Percentiles rank a stretch among this genome's conserved stretches.
These are phyloP conservation scores for Aspergillus egyptiacus DNA, from an alignment of 495 filamentous ascomycete species.

Conservation along the genomic window DNA sequence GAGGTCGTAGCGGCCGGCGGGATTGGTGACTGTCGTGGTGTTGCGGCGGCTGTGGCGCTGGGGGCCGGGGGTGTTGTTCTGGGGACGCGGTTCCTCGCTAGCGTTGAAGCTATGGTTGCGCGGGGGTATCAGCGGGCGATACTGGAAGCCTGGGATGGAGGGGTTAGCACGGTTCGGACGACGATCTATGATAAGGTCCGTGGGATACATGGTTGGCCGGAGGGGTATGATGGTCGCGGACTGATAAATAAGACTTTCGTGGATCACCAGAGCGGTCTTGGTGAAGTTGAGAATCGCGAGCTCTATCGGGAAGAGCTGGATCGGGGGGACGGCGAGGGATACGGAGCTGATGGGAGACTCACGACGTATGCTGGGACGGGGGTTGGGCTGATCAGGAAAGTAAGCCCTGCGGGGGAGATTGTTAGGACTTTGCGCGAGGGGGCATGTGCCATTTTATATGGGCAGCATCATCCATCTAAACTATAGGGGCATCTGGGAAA, in stretches of 20 bases:
- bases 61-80: constrained; percentile 60
- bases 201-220: constrained; percentile 60
- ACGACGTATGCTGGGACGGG: constrained; percentile 58
- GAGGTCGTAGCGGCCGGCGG: constrained; percentile 65
- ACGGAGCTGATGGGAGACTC: constrained; percentile 51
- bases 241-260: constrained; percentile 55
- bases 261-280: constrained; percentile 2
- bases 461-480: too few relatives aligned
- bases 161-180: constrained; percentile 55
- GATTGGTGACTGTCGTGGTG: constrained; percentile 55
- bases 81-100: constrained; percentile 63
- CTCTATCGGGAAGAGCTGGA: constrained; percentile 44
- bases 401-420: constrained; percentile 26
- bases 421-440: constrained; percentile 20
- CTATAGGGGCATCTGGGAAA: too few relatives aligned
- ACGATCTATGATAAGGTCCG: constrained; percentile 61
- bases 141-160: constrained; percentile 56
- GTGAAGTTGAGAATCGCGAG: constrained; percentile 11
- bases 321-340: constrained; percentile 48
- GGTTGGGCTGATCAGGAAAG: constrained; percentile 32
- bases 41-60: constrained; percentile 55
- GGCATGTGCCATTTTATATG: constrained; percentile 8
- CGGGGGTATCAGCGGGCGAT: constrained; percentile 53
- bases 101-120: constrained; percentile 52
- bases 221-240: constrained; percentile 52